A percentile compares a stretch with the other conserved stretches of the same genome.
Evolutionary conservation across 768 basidiomycete species (phyloP).

Genomic region (Psilocybe sp.): DNA sequence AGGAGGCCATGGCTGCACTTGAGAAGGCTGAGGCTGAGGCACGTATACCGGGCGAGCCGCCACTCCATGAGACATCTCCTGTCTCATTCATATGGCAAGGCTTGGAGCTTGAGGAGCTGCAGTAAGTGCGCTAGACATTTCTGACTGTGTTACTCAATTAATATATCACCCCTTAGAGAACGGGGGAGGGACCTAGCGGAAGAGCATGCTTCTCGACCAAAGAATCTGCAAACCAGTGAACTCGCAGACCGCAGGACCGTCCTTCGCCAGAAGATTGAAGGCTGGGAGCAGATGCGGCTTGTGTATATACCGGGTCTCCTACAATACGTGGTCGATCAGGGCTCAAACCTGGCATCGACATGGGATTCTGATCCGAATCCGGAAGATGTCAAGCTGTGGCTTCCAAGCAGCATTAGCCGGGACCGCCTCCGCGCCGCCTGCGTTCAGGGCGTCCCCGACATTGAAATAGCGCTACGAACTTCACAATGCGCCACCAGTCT

Average conservation of each 20-base stretch:
- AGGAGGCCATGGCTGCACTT: not conserved
- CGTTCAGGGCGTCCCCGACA: conserved; percentile 5
- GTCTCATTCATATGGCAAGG: not conserved
- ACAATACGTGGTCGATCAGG: conserved; percentile 7
- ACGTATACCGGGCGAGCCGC: not conserved
- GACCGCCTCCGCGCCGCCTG: not conserved
- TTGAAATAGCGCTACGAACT: conserved; percentile 18
- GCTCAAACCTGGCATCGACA: not conserved
- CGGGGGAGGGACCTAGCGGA: not conserved
- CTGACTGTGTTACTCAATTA: not conserved
- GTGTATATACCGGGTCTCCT: conserved; percentile 16
- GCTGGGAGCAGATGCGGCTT: conserved; percentile 8
- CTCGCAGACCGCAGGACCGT: not conserved
- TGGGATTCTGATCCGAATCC: conserved; percentile 1
- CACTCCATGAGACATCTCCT: not conserved
- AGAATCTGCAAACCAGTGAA: not conserved
- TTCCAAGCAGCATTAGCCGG: conserved; percentile 2
- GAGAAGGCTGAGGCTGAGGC: not conserved
- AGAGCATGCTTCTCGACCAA: not conserved
- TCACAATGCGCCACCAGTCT: conserved; percentile 21
- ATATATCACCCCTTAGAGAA: too few species aligned
- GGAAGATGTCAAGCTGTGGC: conserved; percentile 5
- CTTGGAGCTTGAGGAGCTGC: conserved; percentile 3
- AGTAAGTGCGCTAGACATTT: not conserved
- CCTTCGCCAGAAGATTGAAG: not conserved